Base-by-base conservation (phyloP, 1,284 basidiomycete species). In the Takashimella koratensis region DNA sequence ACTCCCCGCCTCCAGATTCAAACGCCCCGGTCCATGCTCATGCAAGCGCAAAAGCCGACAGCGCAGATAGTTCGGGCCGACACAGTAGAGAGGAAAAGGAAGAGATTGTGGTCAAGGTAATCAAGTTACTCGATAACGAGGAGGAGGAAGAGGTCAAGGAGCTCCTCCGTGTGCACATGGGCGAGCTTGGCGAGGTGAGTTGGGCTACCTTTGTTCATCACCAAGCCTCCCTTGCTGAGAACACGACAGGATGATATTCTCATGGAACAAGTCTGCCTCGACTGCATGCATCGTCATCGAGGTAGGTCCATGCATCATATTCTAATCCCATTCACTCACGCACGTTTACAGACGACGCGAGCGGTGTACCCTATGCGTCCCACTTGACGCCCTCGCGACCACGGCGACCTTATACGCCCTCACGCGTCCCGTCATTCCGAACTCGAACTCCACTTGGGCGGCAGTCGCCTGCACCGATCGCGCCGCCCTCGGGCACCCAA, bases 71-170 rank as follows among this genome's bases (percentile, higher is more conserved):
- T 36, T 13, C 24, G 44, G 4, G 26, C 45, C 12, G 24, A n/a
- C 46, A 48, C 8, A 58, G 47, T 24, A 51, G 58, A 10, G 54
- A 62, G 25, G 71, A 72, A 27, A 68, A 63, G 48, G 75, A 76
- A 43, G 76, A 79, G 39, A 75, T 91, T 10, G 82, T 91, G 20
- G 81, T 80, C 64, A 80, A 80, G 64, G 85, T 92, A 12, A 86
- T 88, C 24, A 76, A 78, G 3, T 76, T 90, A 47, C 81, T 95
- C 44, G 83, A 83, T 44, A 83, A 85, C 53, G 91, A 95, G 73
- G 83, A 86, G 56, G 90, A 93, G 74, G 91, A 94, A 56, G 83
- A 85, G 52, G 82, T 94, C 66, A 92, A 92, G 77, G 66, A 73
- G 2, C 65, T 90, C 26, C 80, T 95, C 54, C 87, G 83, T 71